Base-by-base conservation (phyloP, 495 filamentous ascomycete genomes). In the Xylaria longipes region DNA sequence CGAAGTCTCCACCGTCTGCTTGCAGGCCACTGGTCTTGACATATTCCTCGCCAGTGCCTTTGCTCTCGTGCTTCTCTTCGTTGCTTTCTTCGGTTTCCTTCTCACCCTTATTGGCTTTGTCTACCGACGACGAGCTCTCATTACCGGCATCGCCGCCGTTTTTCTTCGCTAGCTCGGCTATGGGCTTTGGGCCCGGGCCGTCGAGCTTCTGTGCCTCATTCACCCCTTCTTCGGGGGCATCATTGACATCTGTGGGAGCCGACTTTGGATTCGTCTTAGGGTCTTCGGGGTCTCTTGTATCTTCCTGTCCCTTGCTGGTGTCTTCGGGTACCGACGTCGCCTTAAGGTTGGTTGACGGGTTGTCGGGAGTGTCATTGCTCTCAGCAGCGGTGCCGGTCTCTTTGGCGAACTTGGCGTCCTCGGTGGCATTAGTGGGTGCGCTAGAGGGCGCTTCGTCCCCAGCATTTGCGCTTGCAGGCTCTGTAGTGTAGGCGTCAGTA, bases 1-100 rank as follows among this genome's bases (percentile, higher is more conserved):
- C 90, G 74, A 92, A 84, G 73, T 91, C 78, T 22, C 88, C 79
- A 70, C 89, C 81, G 70, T 89, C 85, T 73, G 88, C 80, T 69
- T 84, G 72, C 68, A 90, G 73, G n/a, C 74, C 72, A 7, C 85
- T 89, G 39, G 85, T 84, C 62, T 84, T 86, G 54, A 87, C 85
- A 67, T 85, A 90, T 56, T 86, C 73, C 77, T 88, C 78, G 17
- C 85, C 87, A 3, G 88, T 85, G 2, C 84, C 87, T 8, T 57
- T 37, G 46, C 33, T 71, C 27, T 84, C 74, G 77, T 80, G 72
- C 77, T 81, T 62, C 79, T 75, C 50, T 82, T 80, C 63, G 74
- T 79, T 76, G 15, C 70, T 72, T 12, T 73, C 73, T 12, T 50
- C 66, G 0, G n/a, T 17, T 48, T 64, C 50, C 43, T 68, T 12